These are phyloP conservation scores for Wickerhamomyces sp. DNA, from an alignment of 1,139 yeast species.

Conservation along the genomic window DNA sequence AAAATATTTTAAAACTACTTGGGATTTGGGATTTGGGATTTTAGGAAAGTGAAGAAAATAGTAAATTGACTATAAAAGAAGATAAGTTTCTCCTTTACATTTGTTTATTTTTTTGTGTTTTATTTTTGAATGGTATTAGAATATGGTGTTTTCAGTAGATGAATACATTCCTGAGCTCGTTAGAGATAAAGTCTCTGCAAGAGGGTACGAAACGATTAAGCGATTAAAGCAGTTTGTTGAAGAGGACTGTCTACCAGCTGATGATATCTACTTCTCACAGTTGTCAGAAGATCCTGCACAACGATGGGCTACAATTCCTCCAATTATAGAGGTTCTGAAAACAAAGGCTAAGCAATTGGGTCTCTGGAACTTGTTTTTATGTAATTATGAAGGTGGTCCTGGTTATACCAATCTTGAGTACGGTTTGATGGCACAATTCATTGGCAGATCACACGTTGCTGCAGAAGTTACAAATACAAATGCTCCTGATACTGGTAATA, in stretches of 20 bases:
- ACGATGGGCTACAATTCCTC: constrained; percentile 51
- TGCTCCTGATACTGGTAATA: constrained; percentile 77
- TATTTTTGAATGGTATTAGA: no score
- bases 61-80: no score
- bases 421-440: constrained; percentile 65
- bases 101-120: no score
- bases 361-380: constrained; percentile 63
- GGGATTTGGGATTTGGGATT: no score
- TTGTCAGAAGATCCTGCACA: constrained; percentile 35
- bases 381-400: constrained; percentile 57
- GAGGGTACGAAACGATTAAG: constrained; percentile 49
- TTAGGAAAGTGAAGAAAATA: no score
- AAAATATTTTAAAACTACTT: no score
- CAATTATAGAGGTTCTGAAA: constrained; percentile 49
- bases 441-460: constrained; percentile 53
- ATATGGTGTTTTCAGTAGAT: constrained; percentile 5
- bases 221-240: constrained; percentile 52
- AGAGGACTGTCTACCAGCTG: constrained; percentile 58
- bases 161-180: constrained; percentile 35
- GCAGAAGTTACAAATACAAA: constrained; percentile 62
- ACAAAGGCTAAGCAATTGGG: constrained; percentile 52
- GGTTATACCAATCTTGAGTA: constrained; percentile 65
- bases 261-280: constrained; percentile 39
- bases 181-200: constrained; percentile 38
- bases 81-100: no score